Conservation (phyloP, 192 early-diverging fungal species). For the Gonapodya prolifera region DNA sequence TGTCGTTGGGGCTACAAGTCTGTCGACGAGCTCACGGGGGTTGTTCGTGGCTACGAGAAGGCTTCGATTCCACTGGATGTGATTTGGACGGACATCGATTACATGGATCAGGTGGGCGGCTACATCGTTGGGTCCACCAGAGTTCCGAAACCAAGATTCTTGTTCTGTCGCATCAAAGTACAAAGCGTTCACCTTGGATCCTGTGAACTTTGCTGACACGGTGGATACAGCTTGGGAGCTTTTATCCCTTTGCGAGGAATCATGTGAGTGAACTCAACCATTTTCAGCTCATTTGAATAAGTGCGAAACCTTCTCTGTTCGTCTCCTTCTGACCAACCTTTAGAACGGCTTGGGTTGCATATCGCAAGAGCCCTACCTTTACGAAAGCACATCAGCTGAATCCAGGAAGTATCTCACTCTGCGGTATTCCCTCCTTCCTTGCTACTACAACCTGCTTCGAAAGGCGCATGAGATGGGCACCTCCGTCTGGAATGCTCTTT, state of each 20-base stretch:
- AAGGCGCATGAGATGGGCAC: slow-evolving; percentile 31
- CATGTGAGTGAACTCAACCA: too few species aligned
- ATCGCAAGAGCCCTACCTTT: slow-evolving; percentile 50
- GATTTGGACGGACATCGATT: slow-evolving; percentile 59
- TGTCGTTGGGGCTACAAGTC: slow-evolving; percentile 50
- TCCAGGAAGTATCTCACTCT: slow-evolving; percentile 30
- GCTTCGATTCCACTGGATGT: slow-evolving; percentile 46
- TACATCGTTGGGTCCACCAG: too few species aligned
- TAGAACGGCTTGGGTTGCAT: slow-evolving; percentile 28
- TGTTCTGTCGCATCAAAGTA: too few species aligned
- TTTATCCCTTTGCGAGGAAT: slow-evolving; percentile 49
- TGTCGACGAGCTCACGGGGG: slow-evolving; percentile 34
- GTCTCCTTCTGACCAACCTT: too few species aligned
- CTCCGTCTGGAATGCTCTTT: slow-evolving; percentile 37
- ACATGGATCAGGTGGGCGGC: slow-evolving; percentile 56
- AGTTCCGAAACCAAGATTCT: too few species aligned
- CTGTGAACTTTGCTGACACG: slow-evolving; percentile 43
- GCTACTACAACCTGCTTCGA: slow-evolving; percentile 40
- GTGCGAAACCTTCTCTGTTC: too few species aligned
- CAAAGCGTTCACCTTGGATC: slow-evolving; percentile 48
- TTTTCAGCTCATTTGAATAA: too few species aligned
- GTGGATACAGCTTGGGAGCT: slow-evolving; percentile 49
- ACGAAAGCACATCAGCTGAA: slow-evolving; percentile 36
- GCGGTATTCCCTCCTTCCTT: slow-evolving; percentile 49
- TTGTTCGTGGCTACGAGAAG: slow-evolving; percentile 36